phyloP scores from a whole-genome alignment of 2,329 filamentous ascomycete genomes.

The Coleophoma eucalyptorum region DNA sequence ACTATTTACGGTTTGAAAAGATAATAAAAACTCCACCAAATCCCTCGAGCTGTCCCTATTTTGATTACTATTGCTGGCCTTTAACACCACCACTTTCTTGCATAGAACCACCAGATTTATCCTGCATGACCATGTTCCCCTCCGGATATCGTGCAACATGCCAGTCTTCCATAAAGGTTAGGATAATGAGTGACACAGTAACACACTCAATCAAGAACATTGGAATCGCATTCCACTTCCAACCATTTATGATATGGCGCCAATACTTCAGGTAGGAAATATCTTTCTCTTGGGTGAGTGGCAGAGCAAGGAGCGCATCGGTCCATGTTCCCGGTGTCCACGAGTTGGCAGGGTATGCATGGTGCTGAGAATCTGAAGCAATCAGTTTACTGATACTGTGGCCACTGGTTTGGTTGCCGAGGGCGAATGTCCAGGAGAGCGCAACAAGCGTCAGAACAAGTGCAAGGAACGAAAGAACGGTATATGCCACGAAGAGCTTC shows the following conservation, averaged over 20 bases:
- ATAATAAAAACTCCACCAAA: too few species aligned
- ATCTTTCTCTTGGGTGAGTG: slow-evolving; percentile 4
- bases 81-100: too few species aligned
- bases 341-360: slow-evolving; percentile 8
- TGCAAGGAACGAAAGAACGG: slow-evolving; percentile 8
- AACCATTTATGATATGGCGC: slow-evolving; percentile 12
- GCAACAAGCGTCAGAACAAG: slow-evolving; percentile 8
- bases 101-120: too few species aligned
- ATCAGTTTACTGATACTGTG: slow-evolving; percentile 7
- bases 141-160: too few species aligned
- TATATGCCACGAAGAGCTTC: slow-evolving; percentile 7
- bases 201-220: slow-evolving; percentile 9
- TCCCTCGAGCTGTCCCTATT: too few species aligned
- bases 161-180: too few species aligned
- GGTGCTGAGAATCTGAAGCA: slow-evolving; percentile 5
- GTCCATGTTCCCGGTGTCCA: slow-evolving; percentile 15
- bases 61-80: too few species aligned
- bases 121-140: too few species aligned
- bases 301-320: slow-evolving; percentile 9
- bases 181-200: not conserved
- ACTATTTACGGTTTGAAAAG: too few species aligned
- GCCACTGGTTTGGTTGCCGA: slow-evolving; percentile 9
- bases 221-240: slow-evolving; percentile 14
- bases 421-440: slow-evolving; percentile 9
- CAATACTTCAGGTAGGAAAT: slow-evolving; percentile 7